A percentile compares a stretch with the other conserved stretches of the same genome.
phyloP scores from a whole-genome alignment of 306 rosid species.

The Vachellia collinsii region DNA sequence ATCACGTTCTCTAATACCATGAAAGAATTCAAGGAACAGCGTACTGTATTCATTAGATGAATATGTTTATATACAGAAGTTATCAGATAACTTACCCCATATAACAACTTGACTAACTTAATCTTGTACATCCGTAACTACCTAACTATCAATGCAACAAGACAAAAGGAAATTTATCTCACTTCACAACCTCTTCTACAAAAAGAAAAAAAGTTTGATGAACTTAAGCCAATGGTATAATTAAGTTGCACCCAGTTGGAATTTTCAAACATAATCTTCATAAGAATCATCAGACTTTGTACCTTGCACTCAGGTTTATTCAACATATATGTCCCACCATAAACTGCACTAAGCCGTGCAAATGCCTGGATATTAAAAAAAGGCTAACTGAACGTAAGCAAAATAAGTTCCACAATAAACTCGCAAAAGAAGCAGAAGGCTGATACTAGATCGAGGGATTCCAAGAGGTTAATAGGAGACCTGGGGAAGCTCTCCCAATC shows the following conservation, averaged over 20 bases:
- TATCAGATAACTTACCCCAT: neutral
- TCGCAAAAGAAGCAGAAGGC: slow-evolving; percentile 15
- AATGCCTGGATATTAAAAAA: slow-evolving; percentile 60
- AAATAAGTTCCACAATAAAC: slow-evolving; percentile 17
- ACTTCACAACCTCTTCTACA: neutral
- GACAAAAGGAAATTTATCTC: neutral
- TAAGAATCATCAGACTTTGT: slow-evolving; percentile 10
- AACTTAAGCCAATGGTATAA: slow-evolving; percentile 1
- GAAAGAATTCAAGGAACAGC: neutral
- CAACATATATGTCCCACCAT: slow-evolving; percentile 98
- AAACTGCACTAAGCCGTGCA: slow-evolving; percentile 98
- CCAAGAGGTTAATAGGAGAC: slow-evolving; percentile 33
- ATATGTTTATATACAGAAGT: neutral
- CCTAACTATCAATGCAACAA: neutral
- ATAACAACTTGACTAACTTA: neutral
- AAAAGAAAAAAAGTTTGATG: slow-evolving; percentile 15
- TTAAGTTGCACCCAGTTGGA: neutral
- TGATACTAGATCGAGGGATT: slow-evolving; percentile 10
- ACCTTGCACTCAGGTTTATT: slow-evolving; percentile 99
- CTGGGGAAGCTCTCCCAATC: slow-evolving; percentile 99
- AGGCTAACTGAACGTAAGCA: slow-evolving; percentile 9
- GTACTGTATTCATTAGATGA: neutral
- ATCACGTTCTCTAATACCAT: neutral
- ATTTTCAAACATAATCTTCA: neutral
- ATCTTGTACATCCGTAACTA: neutral